These are phyloP conservation scores for Pseudonitzschia multistriata DNA, from an alignment of 108 stramenopile species.

Conservation along the genomic window DNA sequence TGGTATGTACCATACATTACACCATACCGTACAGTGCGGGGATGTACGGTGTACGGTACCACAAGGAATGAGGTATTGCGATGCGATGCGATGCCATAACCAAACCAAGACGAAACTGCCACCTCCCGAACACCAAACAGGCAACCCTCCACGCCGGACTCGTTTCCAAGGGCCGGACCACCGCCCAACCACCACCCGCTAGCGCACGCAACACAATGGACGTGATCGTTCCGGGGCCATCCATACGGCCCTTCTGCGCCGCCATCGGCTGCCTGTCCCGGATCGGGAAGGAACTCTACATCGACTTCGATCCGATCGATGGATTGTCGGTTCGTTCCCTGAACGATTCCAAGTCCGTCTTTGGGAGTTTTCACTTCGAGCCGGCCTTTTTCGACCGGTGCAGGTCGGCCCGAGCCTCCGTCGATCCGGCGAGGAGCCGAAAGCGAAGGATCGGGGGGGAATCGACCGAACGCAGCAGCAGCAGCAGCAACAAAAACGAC, in stretches of 20 bases:
- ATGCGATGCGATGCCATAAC: too few relatives aligned
- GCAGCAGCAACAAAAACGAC: neutral
- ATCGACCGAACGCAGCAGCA: neutral
- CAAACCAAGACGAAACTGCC: too few relatives aligned
- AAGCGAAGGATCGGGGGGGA: constrained; percentile 7
- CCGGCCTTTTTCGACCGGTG: constrained; percentile 54
- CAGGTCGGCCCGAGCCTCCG: constrained; percentile 24
- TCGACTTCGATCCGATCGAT: constrained; percentile 80
- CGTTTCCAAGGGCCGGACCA: too few relatives aligned
- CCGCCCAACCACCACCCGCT: neutral
- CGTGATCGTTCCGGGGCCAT: constrained; percentile 65
- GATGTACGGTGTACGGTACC: too few relatives aligned
- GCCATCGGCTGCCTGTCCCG: constrained; percentile 63
- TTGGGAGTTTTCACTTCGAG: constrained; percentile 65
- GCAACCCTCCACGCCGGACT: too few relatives aligned
- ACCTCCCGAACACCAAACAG: too few relatives aligned
- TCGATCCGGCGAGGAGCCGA: neutral
- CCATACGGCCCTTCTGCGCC: constrained; percentile 65
- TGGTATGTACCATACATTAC: too few relatives aligned
- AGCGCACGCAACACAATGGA: constrained; percentile 82
- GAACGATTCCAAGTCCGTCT: constrained; percentile 85
- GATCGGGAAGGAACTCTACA: constrained; percentile 76
- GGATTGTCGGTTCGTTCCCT: constrained; percentile 66
- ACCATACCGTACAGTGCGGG: too few relatives aligned
- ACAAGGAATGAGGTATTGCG: too few relatives aligned